Base-by-base conservation (phyloP, 805 yeast species). In the Pichia thaimueangensis region DNA sequence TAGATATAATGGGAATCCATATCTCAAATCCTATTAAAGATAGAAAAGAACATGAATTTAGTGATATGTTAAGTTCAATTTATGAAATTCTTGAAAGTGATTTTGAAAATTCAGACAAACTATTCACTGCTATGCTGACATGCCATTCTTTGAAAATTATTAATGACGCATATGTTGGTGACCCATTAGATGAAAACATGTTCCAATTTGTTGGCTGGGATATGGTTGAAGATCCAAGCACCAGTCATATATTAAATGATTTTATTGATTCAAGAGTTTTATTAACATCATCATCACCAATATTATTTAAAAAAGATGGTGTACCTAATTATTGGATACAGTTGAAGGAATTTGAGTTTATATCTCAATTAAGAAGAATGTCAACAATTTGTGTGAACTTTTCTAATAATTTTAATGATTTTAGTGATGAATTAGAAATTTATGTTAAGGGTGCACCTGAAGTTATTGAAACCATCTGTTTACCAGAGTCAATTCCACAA, bases 381-480 rank as follows among this genome's bases (percentile, higher is more conserved):
- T 80, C 93, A 39, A 96, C 88, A 0, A 60, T 91, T 39, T 79
- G 80, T 13, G 74, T 75, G 45, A 67, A 70, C 2, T 64, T 62
- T 30, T 53, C 60, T 24, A 12, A 16, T 3, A 12, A 15, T 12
- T 22, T 24, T 16, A 22, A 17, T 16, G 5, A 30, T 8, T 68
- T 67, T 17, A 52, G 55, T 13, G 36, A 45, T 4, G 30, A 42
- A 7, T 30, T 54, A n/a, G 60, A 65, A 17, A 76, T 80, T 0
- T 82, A 76, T 57, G 87, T 93, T 11, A 93, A 93, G 58, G 99
- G 99, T 37, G 98, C 99, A 0, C 99, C 99, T 0, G 99, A 93
- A 58, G 86, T 89, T 10, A 85, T 93, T 72, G 68, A 74, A 24
- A 81, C 78, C 15, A 77, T 93, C 24, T 93, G 98, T 63, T 65